These are phyloP conservation scores for Phlyctochytrium planicorne DNA, from an alignment of 192 early-diverging fungal genomes.

Conservation along the genomic window DNA sequence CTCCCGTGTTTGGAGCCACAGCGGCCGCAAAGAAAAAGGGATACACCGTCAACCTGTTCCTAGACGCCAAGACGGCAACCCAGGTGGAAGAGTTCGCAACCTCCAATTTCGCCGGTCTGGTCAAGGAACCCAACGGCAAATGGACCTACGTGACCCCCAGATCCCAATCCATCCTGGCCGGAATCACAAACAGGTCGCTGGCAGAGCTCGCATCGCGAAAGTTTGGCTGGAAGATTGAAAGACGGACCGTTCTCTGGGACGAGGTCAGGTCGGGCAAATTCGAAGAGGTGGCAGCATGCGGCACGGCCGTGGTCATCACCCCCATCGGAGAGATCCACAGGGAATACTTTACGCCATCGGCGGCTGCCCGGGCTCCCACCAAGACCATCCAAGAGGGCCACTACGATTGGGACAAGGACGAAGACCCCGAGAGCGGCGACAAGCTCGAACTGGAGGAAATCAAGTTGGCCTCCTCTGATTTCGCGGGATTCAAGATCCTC, in stretches of 20 bases:
- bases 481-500: conserved; percentile 52
- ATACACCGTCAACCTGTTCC: conserved; percentile 69
- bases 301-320: conserved; percentile 76
- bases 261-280: conserved; percentile 60
- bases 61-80: conserved; percentile 62
- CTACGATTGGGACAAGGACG: conserved; percentile 35
- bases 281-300: conserved; percentile 64
- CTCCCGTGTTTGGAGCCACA: conserved; percentile 57
- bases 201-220: conserved; percentile 54
- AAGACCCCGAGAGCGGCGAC: conserved; percentile 41
- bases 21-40: conserved; percentile 61
- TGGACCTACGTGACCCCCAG: conserved; percentile 68
- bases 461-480: conserved; percentile 27
- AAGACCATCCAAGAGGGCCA: not conserved
- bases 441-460: conserved; percentile 47
- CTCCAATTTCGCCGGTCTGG: conserved; percentile 72
- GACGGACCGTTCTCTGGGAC: conserved; percentile 48
- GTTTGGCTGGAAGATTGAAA: conserved; percentile 66
- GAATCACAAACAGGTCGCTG: conserved; percentile 68
- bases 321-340: conserved; percentile 67
- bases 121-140: conserved; percentile 49
- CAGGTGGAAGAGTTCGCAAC: conserved; percentile 78
- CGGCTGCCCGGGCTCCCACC: not conserved
- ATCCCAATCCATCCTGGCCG: conserved; percentile 56
- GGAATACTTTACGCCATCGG: not conserved